Evolutionary conservation across 441 rosid species (phyloP).

Genomic region (Biscutella laevigata): DNA sequence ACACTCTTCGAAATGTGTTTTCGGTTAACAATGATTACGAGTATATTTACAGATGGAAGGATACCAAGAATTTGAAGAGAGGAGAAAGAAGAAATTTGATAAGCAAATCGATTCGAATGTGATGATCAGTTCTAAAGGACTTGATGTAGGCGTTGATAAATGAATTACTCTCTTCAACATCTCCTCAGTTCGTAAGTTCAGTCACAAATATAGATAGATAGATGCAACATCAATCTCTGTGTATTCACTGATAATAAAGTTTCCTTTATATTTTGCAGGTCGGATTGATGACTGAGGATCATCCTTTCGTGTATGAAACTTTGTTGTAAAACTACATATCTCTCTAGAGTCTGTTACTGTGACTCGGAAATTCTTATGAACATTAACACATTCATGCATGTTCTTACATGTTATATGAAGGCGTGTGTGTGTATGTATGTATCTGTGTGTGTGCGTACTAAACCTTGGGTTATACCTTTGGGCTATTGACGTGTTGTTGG

Average conservation of each 20-base stretch:
- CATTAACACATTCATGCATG: slow-evolving; percentile 6
- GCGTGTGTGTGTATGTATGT: slow-evolving; percentile 7
- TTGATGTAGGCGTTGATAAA: slow-evolving; percentile 85
- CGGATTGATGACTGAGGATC: slow-evolving; percentile 11
- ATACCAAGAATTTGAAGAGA: slow-evolving; percentile 72
- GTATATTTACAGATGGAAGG: slow-evolving; percentile 96
- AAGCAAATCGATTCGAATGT: slow-evolving; percentile 93
- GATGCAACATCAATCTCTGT: neutral
- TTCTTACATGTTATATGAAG: slow-evolving; percentile 2
- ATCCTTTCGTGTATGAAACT: slow-evolving; percentile 3
- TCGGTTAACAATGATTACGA: too few relatives aligned
- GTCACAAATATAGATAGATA: neutral
- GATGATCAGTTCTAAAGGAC: slow-evolving; percentile 87
- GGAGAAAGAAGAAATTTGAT: slow-evolving; percentile 91
- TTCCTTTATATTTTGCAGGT: neutral
- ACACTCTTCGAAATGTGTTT: too few relatives aligned
- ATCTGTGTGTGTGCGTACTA: slow-evolving; percentile 6
- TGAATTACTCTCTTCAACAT: slow-evolving; percentile 16
- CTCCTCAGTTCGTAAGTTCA: slow-evolving; percentile 9
- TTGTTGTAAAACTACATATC: slow-evolving; percentile 17
- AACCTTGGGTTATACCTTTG: too few relatives aligned
- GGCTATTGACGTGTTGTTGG: too few relatives aligned
- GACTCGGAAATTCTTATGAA: slow-evolving; percentile 4
- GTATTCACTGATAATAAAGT: neutral
- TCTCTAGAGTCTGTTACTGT: neutral